Percentiles rank a stretch among this genome's conserved stretches.
Evolutionary conservation across 495 filamentous ascomycete species (phyloP).

Genomic region (Bombardia bombarda): DNA sequence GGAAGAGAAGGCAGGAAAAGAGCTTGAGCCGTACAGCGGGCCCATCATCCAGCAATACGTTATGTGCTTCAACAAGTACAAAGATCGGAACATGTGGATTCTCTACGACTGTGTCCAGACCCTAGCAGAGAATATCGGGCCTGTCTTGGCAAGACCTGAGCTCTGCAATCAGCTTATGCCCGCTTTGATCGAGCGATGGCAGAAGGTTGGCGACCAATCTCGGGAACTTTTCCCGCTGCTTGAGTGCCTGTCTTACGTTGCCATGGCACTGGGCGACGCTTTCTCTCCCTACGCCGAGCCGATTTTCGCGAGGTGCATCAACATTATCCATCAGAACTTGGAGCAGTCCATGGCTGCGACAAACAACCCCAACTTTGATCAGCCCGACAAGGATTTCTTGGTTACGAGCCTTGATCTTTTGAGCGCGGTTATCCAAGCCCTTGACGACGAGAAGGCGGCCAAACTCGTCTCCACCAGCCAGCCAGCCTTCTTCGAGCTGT

Average conservation of each 20-base stretch:
- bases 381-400: conserved; percentile 93
- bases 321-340: conserved; percentile 85
- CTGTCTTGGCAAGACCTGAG: conserved; percentile 65
- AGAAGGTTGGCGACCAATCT: conserved; percentile 79
- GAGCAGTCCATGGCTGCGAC: conserved; percentile 62
- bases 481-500: conserved; percentile 80
- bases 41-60: conserved; percentile 92
- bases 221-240: conserved; percentile 90
- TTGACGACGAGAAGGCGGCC: conserved; percentile 64
- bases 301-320: conserved; percentile 78
- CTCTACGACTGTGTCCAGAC: conserved; percentile 99
- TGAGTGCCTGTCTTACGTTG: conserved; percentile 91
- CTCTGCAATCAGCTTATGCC: conserved; percentile 87
- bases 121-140: conserved; percentile 83
- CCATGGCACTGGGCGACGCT: conserved; percentile 71
- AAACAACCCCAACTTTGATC: conserved; percentile 57
- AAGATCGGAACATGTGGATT: conserved; percentile 98
- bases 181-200: conserved; percentile 83
- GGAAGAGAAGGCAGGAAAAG: conserved; percentile 82
- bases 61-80: conserved; percentile 85
- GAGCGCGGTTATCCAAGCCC: conserved; percentile 87
- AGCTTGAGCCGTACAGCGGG: conserved; percentile 73
- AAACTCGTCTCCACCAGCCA: conserved; percentile 67
- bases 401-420: conserved; percentile 93
- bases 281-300: conserved; percentile 79